These are phyloP conservation scores for Pleurotus cornucopiae DNA, from an alignment of 768 basidiomycete genomes.

Conservation along the genomic window DNA sequence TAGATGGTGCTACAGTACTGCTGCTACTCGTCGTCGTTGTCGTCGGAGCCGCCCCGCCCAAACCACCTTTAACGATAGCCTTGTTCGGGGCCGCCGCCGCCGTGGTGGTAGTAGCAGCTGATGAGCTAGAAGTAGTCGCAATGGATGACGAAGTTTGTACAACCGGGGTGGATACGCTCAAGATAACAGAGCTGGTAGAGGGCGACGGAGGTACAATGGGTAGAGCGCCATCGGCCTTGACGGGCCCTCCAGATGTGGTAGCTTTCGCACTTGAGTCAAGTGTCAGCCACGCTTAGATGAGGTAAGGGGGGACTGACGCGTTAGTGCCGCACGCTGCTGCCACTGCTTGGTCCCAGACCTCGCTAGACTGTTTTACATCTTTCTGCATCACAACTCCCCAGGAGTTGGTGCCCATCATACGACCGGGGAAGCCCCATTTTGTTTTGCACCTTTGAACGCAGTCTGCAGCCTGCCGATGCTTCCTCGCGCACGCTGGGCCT, in stretches of 20 bases:
- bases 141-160: constrained; percentile 14
- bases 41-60: constrained; percentile 11
- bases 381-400: constrained; percentile 52
- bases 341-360: constrained; percentile 30
- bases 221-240: constrained; percentile 5
- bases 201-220: constrained; percentile 7
- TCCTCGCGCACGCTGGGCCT: constrained; percentile 42
- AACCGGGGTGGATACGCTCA: constrained; percentile 2
- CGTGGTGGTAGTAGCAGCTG: constrained; percentile 18
- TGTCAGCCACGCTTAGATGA: background rate
- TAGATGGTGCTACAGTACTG: constrained; percentile 4
- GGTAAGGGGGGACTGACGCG: constrained; percentile 10
- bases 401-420: constrained; percentile 46
- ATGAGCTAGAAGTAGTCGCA: background rate
- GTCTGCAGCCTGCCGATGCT: constrained; percentile 26
- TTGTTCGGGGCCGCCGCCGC: constrained; percentile 11
- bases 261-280: background rate
- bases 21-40: constrained; percentile 12
- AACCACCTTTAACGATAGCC: constrained; percentile 9
- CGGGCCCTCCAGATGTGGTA: constrained; percentile 2
- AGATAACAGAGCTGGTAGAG: constrained; percentile 10
- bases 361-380: constrained; percentile 16
- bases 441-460: constrained; percentile 35
- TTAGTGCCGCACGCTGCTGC: constrained; percentile 39
- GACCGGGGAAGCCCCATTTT: constrained; percentile 45